Conservation (phyloP, 306 rosid species). For the Erythrophleum fordii region DNA sequence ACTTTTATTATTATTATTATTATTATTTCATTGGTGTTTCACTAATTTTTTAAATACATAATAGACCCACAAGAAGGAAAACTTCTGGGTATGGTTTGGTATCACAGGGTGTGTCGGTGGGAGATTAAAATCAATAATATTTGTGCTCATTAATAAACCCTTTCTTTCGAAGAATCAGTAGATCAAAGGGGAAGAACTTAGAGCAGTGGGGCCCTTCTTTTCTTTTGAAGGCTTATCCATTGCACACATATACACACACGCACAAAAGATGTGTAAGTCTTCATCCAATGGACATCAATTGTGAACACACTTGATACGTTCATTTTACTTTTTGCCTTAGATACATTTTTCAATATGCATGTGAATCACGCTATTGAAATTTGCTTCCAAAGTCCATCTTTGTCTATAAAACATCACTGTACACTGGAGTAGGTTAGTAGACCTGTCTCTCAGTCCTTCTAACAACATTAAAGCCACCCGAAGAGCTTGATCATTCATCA, state of each 20-base stretch:
- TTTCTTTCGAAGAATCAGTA: background rate
- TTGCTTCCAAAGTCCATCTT: background rate
- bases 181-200: background rate
- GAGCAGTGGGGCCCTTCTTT: conserved; percentile 6
- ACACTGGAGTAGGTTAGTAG: background rate
- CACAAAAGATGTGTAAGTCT: background rate
- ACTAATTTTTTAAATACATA: background rate
- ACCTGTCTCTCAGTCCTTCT: background rate
- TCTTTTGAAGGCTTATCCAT: background rate
- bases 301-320: background rate
- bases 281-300: background rate
- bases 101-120: conserved; percentile 53
- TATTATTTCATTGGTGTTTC: background rate
- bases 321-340: background rate
- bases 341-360: background rate
- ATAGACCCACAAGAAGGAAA: conserved; percentile 35
- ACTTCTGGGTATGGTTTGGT: conserved; percentile 41
- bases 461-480: background rate
- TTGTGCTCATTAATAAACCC: background rate
- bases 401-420: background rate
- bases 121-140: conserved; percentile 17
- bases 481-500: background rate
- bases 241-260: background rate
- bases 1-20: background rate
- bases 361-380: conserved; percentile 1